Evolutionary conservation across 2,329 filamentous ascomycete species (phyloP), one percentile per base, ranked within the genome.

Genomic region (Ophiostoma australiae): DNA sequence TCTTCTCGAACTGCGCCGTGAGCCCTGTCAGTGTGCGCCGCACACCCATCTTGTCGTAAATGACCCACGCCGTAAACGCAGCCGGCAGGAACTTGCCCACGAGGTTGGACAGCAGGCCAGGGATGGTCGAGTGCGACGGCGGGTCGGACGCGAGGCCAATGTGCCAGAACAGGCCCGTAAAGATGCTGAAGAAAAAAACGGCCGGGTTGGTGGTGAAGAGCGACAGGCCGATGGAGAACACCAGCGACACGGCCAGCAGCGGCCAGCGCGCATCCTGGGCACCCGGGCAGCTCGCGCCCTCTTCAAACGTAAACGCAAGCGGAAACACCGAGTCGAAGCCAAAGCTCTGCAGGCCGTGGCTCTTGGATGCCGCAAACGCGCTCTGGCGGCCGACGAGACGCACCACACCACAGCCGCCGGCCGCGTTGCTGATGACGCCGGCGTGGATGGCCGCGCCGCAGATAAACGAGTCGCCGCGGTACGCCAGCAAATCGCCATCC

Each of bases 271-370:
- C 86, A 78, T 98, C 95, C 39, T 66, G 63, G 70, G 85, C 84
- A 20, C 92, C 90, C 68, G 88, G 85, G 76, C 92, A 91, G 17
- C 85, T 80, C 7, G 93, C 84, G 41, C 85, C 85, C 4, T 83
- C 80, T 4, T 91, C 80, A 75, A 99, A 98, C 23, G 87, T 87
- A 78, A 92, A 97, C 0, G 93, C 90, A 39, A 92, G 89, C 0
- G 95, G 95, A 76, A 99, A 99, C 74, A 92, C 93, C 0, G 93
- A 94, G 73, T 93, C 87, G 77, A 99, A 99, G 4, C 80, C 85
- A 70, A 92, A 83, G 73, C 93, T 97, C 37, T 83, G 80, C 74
- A 98, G 93, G 69, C 90, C 92, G 76, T 96, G 84, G n/a, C 84
- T 84, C 67, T 86, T 85, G 11, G 89, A 89, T 61, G 86, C 84